phyloP scores from a whole-genome alignment of 345 rosid species.

The Salix udensis region DNA sequence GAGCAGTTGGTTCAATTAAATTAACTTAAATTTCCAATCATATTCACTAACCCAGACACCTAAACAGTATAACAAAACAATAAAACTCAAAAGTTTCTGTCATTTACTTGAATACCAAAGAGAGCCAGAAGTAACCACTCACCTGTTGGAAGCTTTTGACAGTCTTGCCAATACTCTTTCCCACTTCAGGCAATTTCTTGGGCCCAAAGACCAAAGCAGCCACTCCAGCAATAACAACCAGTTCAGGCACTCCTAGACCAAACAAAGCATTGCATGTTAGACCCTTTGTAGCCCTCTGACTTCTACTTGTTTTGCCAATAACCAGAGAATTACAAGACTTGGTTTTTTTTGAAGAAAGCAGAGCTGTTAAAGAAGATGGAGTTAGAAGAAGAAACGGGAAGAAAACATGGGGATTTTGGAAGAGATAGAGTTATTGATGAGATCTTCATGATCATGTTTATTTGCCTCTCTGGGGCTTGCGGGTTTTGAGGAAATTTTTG shows the following conservation, averaged over 20 bases:
- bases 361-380: conserved; percentile 41
- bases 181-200: conserved; percentile 90
- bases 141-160: conserved; percentile 97
- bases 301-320: conserved; percentile 37
- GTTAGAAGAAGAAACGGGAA: conserved; percentile 49
- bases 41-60: not conserved
- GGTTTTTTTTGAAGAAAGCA: conserved; percentile 13
- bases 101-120: conserved; percentile 10
- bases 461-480: not conserved
- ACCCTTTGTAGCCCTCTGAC: conserved; percentile 38
- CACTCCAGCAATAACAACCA: conserved; percentile 92
- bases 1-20: not conserved
- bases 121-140: conserved; percentile 6
- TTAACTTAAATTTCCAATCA: not conserved
- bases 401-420: conserved; percentile 27
- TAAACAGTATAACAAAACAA: conserved; percentile 2
- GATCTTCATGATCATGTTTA: conserved; percentile 49
- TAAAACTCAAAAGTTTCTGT: conserved; percentile 7
- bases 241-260: conserved; percentile 93
- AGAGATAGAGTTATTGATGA: conserved; percentile 46
- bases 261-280: conserved; percentile 73
- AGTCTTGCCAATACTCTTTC: conserved; percentile 89
- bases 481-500: conserved; percentile 11
- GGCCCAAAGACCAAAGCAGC: conserved; percentile 93
- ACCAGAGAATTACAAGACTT: conserved; percentile 28